Conservation (phyloP, 2,329 filamentous ascomycete species). For the Colletotrichum tabaci region DNA sequence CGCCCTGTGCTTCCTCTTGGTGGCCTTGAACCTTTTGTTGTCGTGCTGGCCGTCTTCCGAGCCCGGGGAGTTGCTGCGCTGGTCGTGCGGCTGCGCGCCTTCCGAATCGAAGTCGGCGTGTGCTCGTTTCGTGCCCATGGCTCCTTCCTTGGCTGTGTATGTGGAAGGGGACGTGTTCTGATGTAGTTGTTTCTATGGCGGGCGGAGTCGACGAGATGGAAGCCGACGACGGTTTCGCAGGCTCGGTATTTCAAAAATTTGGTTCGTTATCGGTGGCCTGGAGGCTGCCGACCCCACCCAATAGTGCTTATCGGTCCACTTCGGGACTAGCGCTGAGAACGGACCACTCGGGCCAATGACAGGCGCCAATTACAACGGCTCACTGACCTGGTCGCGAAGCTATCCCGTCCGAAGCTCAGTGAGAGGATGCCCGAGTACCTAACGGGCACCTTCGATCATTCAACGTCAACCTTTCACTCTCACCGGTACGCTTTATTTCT, state of each 20-base stretch:
- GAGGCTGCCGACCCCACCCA: conserved; percentile 31
- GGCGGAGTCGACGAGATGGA: neutral
- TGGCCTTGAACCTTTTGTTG: conserved; percentile 53
- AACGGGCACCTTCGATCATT: neutral
- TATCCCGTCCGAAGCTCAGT: conserved; percentile 30
- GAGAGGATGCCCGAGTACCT: conserved; percentile 11
- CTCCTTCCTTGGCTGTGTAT: neutral
- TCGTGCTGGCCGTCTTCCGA: conserved; percentile 41
- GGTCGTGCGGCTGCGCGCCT: conserved; percentile 28
- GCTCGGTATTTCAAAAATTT: conserved; percentile 44
- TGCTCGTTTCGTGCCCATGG: conserved; percentile 51
- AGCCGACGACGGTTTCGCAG: conserved; percentile 24
- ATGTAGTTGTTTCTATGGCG: neutral
- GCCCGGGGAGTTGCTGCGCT: conserved; percentile 38
- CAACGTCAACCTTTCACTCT: neutral
- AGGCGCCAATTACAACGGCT: conserved; percentile 38
- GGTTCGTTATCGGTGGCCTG: conserved; percentile 39
- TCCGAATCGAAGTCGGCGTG: conserved; percentile 44
- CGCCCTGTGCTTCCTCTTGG: conserved; percentile 58
- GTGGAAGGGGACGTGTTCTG: neutral
- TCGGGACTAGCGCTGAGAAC: conserved; percentile 10
- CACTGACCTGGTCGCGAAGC: conserved; percentile 24
- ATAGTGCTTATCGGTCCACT: conserved; percentile 24
- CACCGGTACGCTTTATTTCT: too few relatives aligned
- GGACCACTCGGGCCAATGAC: conserved; percentile 27